Conservation (phyloP, 495 filamentous ascomycete genomes). For the Podospora conica region DNA sequence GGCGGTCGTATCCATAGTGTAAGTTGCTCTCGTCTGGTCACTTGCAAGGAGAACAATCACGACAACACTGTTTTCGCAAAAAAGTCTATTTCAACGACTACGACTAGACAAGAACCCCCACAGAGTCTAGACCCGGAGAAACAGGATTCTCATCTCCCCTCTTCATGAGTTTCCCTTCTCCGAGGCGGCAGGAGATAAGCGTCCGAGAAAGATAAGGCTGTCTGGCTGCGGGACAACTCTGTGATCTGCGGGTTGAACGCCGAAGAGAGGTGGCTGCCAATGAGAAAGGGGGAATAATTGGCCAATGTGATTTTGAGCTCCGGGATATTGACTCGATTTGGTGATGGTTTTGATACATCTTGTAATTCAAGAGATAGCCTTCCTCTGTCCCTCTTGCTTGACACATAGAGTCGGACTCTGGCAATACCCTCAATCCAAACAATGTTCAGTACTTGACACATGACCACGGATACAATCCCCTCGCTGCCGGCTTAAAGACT, state of each 20-base stretch:
- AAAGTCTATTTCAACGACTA: background rate
- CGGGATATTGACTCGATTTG: background rate
- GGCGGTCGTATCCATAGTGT: conserved; percentile 35
- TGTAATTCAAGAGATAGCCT: background rate
- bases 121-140: background rate
- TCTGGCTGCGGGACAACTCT: background rate
- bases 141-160: conserved; percentile 1
- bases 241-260: background rate
- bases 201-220: conserved; percentile 3
- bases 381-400: background rate
- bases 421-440: background rate
- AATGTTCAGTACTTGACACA: no score
- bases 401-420: background rate
- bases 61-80: background rate
- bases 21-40: background rate
- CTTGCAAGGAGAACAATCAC: background rate
- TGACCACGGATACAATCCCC: no score
- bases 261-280: background rate
- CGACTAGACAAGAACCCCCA: background rate
- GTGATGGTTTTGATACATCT: background rate
- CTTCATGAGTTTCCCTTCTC: conserved; percentile 2
- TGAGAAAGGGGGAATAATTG: background rate
- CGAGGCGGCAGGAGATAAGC: conserved; percentile 11
- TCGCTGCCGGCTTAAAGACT: no score
- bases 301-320: background rate